Base-by-base conservation (phyloP, 352 stramenopile genomes). In the Phytophthora fragariaefolia region DNA sequence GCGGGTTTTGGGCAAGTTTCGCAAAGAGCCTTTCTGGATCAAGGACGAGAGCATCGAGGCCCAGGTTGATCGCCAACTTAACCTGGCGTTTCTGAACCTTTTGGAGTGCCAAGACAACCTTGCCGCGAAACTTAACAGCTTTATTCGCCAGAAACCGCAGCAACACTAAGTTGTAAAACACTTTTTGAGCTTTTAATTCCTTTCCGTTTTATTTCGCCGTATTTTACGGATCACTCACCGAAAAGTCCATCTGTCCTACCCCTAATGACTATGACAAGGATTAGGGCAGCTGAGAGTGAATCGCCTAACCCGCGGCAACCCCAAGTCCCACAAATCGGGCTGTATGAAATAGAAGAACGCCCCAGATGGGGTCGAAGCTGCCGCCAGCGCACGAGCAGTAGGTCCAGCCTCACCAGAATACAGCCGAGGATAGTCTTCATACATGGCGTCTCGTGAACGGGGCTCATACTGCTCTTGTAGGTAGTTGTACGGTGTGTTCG, bases 281-380 rank as follows among this genome's bases (percentile, higher is more conserved):
- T 13, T 54, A 42, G 47, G 27, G 17, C 47, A 17, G 23, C 26
- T 38, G 47, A 54, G 47, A 34, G 47, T 34, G 47, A 54, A 34
- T 54, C 47, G 26, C 47, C 47, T 18, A 54, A 54, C 15, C 47
- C 47, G 47, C 47, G 15, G 10, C 47, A 34, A 26, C 26, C 26
- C 18, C 17, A 38, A 55, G 28, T 38, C 17, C 48, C 48, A n/a
- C 48, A n/a, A n/a, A n/a, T n/a, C n/a, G n/a, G n/a, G n/a, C n/a
- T n/a, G n/a, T n/a, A n/a, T n/a, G n/a, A n/a, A n/a, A n/a, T n/a
- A n/a, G n/a, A n/a, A n/a, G 27, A 27, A 55, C 48, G 48, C 7
- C 24, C 42, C 26, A 36, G 18, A 13, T 26, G 47, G 24, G 15
- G 22, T 6, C 17, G 27, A 17, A 23, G 23, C 12, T 13, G 17